Evolutionary conservation across 108 stramenopile species (phyloP), one percentile per base, ranked within the genome.

Genomic region (Discostella stelligeroides): DNA sequence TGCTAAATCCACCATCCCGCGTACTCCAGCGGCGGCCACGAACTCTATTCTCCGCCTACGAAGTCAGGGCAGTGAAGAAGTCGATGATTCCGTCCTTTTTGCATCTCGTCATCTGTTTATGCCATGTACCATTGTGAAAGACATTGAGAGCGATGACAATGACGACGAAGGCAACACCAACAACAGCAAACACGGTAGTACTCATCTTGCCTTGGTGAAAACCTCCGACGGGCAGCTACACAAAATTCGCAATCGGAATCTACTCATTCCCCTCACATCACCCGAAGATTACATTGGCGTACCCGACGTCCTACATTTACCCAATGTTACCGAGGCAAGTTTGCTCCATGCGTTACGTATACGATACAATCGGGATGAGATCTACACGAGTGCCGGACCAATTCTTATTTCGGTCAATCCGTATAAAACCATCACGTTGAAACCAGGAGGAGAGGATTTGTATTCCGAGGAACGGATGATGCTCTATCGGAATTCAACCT

Each of bases 361-460:
- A 41, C 84, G 97, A 25, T 98, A 95, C 81, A 66, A 76, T 39
- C 66, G 89, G 14, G 88, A 96, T 67, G 86, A 91, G 58, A 97
- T 99, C 68, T 99, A 99, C 81, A 98, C 98, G 8, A 73, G 71
- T 42, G 95, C 98, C 7, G 97, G 98, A 24, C 93, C 95, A 15
- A 96, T 99, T 39, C 83, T 99, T 10, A 91, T 99, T 58, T 89
- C 91, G 10, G 81, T 98, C 51, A 99, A 99, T 78, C 98, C 98
- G 1, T 99, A 97, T 86, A 93, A 92, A 70, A 54, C 75, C 45
- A 72, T 96, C 65, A 66, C 30, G 2, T 28, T 65, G 41, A 48
- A 28, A 17, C 24, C 56, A 14, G 70, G 81, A 34, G 83, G 83
- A 25, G 76, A 84, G 66, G 86, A 85, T 41, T 50, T 94, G 18